phyloP scores from a whole-genome alignment of 305 asterid species.

The Petunia hybrid region DNA sequence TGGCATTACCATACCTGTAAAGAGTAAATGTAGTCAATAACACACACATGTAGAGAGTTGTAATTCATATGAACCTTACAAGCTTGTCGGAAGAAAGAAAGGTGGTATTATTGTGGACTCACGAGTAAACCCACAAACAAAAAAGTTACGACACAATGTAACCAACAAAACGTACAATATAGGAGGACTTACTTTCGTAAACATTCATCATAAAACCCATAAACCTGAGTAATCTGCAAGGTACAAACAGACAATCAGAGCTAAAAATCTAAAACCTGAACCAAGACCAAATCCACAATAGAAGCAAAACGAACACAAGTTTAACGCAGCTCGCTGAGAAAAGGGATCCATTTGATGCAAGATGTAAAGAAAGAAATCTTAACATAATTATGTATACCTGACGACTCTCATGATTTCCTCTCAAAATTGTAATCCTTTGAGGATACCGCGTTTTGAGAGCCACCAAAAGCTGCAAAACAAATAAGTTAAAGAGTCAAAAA shows the following conservation, averaged over 20 bases:
- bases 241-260: background rate
- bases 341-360: constrained; percentile 26
- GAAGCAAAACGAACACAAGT: background rate
- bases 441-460: constrained; percentile 72
- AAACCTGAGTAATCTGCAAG: constrained; percentile 68
- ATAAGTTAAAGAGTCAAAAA: background rate
- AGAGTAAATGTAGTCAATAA: constrained; percentile 16
- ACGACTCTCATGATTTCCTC: constrained; percentile 73
- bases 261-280: background rate
- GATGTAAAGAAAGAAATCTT: background rate
- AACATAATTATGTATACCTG: constrained; percentile 48
- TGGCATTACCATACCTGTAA: constrained; percentile 76
- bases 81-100: background rate
- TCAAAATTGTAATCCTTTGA: constrained; percentile 64
- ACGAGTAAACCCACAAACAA: background rate
- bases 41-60: background rate
- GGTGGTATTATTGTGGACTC: background rate
- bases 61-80: background rate
- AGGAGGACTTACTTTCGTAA: constrained; percentile 57
- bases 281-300: background rate
- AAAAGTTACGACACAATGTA: background rate
- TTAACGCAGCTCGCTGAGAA: constrained; percentile 31
- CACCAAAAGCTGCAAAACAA: constrained; percentile 58
- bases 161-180: background rate
- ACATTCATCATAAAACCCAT: constrained; percentile 73